A percentile compares a stretch with the other conserved stretches of the same genome.
Conservation (phyloP, 768 basidiomycete species). For the Amanita fuliginea region DNA sequence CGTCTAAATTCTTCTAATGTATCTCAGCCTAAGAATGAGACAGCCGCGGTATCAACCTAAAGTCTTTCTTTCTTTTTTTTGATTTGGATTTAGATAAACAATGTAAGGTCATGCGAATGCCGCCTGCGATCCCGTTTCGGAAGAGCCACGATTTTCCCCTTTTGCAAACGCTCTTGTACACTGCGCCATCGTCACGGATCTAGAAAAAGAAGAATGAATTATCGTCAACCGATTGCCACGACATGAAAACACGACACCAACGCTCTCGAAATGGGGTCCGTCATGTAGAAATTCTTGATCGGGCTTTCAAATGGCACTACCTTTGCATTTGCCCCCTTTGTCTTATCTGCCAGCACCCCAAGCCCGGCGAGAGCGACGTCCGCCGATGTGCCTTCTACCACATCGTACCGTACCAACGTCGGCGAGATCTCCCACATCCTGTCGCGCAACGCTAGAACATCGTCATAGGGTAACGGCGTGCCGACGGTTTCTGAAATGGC, state of each 20-base stretch:
- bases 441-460: conserved; percentile 72
- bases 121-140: conserved; percentile 31
- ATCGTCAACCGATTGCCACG: not conserved
- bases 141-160: conserved; percentile 52
- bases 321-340: conserved; percentile 39
- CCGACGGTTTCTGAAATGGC: conserved; percentile 88
- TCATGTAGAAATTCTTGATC: conserved; percentile 91
- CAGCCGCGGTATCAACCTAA: not conserved
- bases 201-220: conserved; percentile 17
- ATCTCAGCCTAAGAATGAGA: not conserved
- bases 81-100: not conserved
- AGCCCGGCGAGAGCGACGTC: conserved; percentile 68
- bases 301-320: conserved; percentile 63
- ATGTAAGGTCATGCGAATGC: conserved; percentile 25
- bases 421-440: conserved; percentile 97
- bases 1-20: not conserved
- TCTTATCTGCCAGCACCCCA: conserved; percentile 38
- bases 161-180: conserved; percentile 83
- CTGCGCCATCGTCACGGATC: conserved; percentile 94
- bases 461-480: conserved; percentile 78
- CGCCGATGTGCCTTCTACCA: conserved; percentile 61
- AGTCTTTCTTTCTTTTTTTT: not conserved
- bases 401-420: conserved; percentile 76
- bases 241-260: conserved; percentile 30
- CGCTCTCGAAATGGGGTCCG: conserved; percentile 91